phyloP scores from a whole-genome alignment of 1,139 yeast species.

The Kodamaea ohmeri region DNA sequence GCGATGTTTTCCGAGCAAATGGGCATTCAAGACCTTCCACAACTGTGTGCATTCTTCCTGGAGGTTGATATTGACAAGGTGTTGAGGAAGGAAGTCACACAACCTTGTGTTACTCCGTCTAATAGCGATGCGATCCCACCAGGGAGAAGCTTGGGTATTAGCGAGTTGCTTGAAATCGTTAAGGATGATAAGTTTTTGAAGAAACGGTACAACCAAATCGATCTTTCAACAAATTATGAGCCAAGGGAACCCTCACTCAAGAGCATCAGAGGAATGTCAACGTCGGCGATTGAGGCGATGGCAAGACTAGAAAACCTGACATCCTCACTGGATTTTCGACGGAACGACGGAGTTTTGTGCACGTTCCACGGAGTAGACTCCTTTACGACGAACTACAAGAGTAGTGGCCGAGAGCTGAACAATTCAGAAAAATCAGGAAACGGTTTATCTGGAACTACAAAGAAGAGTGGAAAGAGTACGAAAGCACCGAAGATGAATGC shows the following conservation, averaged over 20 bases:
- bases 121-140: slow-evolving; percentile 68
- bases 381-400: too few relatives aligned
- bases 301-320: slow-evolving; percentile 31
- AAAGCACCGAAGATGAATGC: too few relatives aligned
- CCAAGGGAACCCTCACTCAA: slow-evolving; percentile 26
- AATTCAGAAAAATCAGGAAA: too few relatives aligned
- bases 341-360: slow-evolving; percentile 2
- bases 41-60: slow-evolving; percentile 92
- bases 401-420: too few relatives aligned
- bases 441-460: too few relatives aligned
- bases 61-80: slow-evolving; percentile 90
- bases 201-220: slow-evolving; percentile 3
- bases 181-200: slow-evolving; percentile 10
- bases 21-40: slow-evolving; percentile 88
- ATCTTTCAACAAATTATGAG: slow-evolving; percentile 18
- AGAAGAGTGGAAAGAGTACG: too few relatives aligned
- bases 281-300: slow-evolving; percentile 19
- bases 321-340: slow-evolving; percentile 15
- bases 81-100: slow-evolving; percentile 81
- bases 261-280: slow-evolving; percentile 17
- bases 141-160: slow-evolving; percentile 75
- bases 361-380: slow-evolving; percentile 24
- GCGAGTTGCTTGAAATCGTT: slow-evolving; percentile 42
- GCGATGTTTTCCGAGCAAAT: slow-evolving; percentile 93
- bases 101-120: slow-evolving; percentile 91